These are phyloP conservation scores for Sungouiozyma ichnusensis DNA, from an alignment of 805 yeast species.

Conservation along the genomic window DNA sequence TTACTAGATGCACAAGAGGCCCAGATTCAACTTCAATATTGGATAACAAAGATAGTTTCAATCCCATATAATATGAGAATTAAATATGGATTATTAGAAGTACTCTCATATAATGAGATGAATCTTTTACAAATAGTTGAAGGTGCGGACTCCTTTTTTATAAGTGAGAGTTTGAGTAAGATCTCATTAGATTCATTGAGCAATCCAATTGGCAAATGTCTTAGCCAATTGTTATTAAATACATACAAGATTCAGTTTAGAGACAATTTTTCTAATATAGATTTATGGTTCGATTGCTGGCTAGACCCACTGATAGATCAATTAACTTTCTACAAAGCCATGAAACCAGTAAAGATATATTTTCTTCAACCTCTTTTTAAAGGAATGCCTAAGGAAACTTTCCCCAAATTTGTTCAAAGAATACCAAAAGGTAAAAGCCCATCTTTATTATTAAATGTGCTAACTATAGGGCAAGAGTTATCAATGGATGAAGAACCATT, in stretches of 20 bases:
- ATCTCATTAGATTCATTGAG: slow-evolving; percentile 53
- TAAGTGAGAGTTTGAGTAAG: slow-evolving; percentile 36
- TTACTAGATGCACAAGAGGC: slow-evolving; percentile 19
- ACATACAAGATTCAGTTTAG: slow-evolving; percentile 26
- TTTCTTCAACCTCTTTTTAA: slow-evolving; percentile 55
- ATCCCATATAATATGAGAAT: slow-evolving; percentile 47
- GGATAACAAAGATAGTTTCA: slow-evolving; percentile 15
- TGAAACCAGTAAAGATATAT: slow-evolving; percentile 45
- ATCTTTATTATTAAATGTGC: slow-evolving; percentile 39
- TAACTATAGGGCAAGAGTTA: slow-evolving; percentile 55
- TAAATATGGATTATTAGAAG: slow-evolving; percentile 49
- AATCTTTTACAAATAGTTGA: slow-evolving; percentile 34
- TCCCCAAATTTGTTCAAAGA: slow-evolving; percentile 27
- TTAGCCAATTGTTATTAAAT: slow-evolving; percentile 33
- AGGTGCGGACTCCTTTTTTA: slow-evolving; percentile 35
- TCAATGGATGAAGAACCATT: slow-evolving; percentile 44
- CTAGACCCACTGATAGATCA: slow-evolving; percentile 27
- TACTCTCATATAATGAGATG: slow-evolving; percentile 35
- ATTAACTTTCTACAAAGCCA: slow-evolving; percentile 25
- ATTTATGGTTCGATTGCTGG: slow-evolving; percentile 47
- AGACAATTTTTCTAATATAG: slow-evolving; percentile 4
- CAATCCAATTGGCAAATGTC: slow-evolving; percentile 51
- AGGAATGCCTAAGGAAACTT: slow-evolving; percentile 34
- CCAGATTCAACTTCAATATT: slow-evolving; percentile 17
- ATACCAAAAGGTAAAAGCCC: slow-evolving; percentile 21